Percentiles rank a stretch among this genome's conserved stretches.
Evolutionary conservation across 2,329 filamentous ascomycete genomes (phyloP).

Genomic region (Arthrobotrys sinensis): DNA sequence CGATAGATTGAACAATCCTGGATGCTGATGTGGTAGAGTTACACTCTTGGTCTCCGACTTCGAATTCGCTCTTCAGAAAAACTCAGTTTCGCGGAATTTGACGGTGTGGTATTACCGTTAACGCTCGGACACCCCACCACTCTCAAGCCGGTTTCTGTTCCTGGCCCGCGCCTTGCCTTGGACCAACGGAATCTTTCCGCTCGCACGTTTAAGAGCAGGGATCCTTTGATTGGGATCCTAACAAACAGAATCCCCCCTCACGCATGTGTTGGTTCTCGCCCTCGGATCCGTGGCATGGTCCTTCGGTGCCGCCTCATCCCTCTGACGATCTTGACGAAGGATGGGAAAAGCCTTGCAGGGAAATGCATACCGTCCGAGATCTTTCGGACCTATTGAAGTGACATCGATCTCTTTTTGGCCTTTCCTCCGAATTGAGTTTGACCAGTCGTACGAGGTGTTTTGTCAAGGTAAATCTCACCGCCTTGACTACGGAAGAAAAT

Average conservation of each 20-base stretch:
- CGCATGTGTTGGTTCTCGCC: constrained; percentile 16
- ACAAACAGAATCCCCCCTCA: neutral
- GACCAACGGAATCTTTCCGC: constrained; percentile 51
- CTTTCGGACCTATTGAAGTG: constrained; percentile 13
- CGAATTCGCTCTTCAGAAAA: constrained; percentile 11
- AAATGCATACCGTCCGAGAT: constrained; percentile 9
- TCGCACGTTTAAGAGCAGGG: constrained; percentile 31
- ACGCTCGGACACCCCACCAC: constrained; percentile 56
- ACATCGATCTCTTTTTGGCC: neutral
- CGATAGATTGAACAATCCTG: constrained; percentile 49
- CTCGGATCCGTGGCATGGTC: constrained; percentile 11
- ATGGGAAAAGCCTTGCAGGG: constrained; percentile 20
- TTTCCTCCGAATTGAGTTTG: neutral
- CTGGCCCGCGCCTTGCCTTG: constrained; percentile 46
- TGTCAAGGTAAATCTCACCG: neutral
- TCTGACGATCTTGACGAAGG: constrained; percentile 12
- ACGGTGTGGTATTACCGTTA: constrained; percentile 41
- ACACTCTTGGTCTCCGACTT: neutral
- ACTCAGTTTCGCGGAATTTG: constrained; percentile 8
- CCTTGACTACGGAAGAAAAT: neutral
- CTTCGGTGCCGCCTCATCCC: neutral
- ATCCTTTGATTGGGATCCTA: constrained; percentile 39
- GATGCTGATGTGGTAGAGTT: constrained; percentile 19
- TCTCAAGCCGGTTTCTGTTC: constrained; percentile 50
- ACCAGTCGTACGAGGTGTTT: constrained; percentile 8